A percentile compares a stretch with the other conserved stretches of the same genome.
Evolutionary conservation across 805 yeast species (phyloP).

Genomic region (Kodamaea jinghongensis): DNA sequence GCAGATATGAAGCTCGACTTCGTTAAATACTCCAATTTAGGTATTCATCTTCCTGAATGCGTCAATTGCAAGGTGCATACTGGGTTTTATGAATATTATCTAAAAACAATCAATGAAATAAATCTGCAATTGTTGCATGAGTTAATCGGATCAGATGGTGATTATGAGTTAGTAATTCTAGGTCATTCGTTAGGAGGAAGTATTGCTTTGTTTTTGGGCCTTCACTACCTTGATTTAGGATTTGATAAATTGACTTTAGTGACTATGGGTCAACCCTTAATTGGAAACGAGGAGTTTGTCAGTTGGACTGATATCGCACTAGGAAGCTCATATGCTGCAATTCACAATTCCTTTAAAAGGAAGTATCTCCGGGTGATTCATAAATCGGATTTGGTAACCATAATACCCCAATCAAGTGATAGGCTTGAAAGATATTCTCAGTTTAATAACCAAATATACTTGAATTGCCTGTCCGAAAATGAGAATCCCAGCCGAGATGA

Average conservation of each 20-base stretch:
- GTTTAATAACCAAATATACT: conserved; percentile 38
- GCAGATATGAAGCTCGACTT: conserved; percentile 40
- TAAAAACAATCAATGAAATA: conserved; percentile 25
- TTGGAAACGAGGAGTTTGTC: conserved; percentile 39
- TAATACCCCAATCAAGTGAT: conserved; percentile 25
- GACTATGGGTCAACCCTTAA: conserved; percentile 45
- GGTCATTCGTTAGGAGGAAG: conserved; percentile 43
- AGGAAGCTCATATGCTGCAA: conserved; percentile 25
- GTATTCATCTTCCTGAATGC: conserved; percentile 24
- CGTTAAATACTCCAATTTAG: conserved; percentile 25
- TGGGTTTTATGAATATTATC: conserved; percentile 29
- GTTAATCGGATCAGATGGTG: conserved; percentile 9
- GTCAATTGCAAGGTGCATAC: conserved; percentile 37
- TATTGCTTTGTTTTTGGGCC: conserved; percentile 34
- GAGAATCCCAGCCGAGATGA: conserved; percentile 23
- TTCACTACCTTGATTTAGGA: conserved; percentile 36
- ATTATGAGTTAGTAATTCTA: conserved; percentile 18
- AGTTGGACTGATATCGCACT: conserved; percentile 33
- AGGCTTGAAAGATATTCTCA: conserved; percentile 25
- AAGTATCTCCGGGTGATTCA: conserved; percentile 25
- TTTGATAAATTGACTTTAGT: conserved; percentile 29
- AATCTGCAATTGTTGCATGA: conserved; percentile 20
- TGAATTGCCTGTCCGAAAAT: conserved; percentile 20
- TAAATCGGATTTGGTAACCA: conserved; percentile 25
- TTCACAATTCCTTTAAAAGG: conserved; percentile 19